phyloP scores from a whole-genome alignment of 2,329 filamentous ascomycete species.

The Ophiocordyceps camponoti-rufipedis region DNA sequence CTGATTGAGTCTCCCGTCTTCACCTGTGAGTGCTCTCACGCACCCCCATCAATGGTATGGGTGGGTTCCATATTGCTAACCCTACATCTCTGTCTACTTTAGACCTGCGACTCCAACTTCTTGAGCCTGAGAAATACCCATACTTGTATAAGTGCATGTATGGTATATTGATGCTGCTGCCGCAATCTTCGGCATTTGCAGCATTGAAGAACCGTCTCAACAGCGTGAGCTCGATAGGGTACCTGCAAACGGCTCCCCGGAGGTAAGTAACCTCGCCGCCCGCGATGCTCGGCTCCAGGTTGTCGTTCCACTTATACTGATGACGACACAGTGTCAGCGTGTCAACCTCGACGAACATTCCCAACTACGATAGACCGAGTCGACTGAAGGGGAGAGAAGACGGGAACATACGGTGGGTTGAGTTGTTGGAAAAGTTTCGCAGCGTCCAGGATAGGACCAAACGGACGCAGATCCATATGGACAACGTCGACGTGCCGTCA shows the following conservation, averaged over 20 bases:
- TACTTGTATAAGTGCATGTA: slow-evolving; percentile 97
- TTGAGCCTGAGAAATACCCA: slow-evolving; percentile 89
- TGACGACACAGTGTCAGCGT: slow-evolving; percentile 12
- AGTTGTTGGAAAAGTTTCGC: slow-evolving; percentile 88
- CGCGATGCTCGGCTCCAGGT: too few species aligned
- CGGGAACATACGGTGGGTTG: slow-evolving; percentile 71
- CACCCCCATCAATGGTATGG: not conserved
- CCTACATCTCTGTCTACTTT: not conserved
- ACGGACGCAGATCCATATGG: slow-evolving; percentile 42
- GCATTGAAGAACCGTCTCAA: slow-evolving; percentile 93
- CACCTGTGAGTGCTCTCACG: slow-evolving; percentile 49
- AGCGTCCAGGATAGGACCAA: slow-evolving; percentile 75
- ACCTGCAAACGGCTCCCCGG: slow-evolving; percentile 66
- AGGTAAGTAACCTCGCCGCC: slow-evolving; percentile 35
- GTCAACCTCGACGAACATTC: slow-evolving; percentile 27
- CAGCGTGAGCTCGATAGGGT: slow-evolving; percentile 91
- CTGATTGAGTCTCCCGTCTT: slow-evolving; percentile 94
- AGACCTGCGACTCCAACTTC: slow-evolving; percentile 86
- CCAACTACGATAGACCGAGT: slow-evolving; percentile 54
- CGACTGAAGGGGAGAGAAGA: slow-evolving; percentile 72
- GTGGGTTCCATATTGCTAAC: not conserved
- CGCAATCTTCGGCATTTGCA: slow-evolving; percentile 91
- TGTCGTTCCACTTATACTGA: not conserved
- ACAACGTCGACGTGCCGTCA: slow-evolving; percentile 27
- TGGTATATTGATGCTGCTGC: slow-evolving; percentile 91